phyloP scores from a whole-genome alignment of 2,329 filamentous ascomycete species.

The Fusarium abutilonis region DNA sequence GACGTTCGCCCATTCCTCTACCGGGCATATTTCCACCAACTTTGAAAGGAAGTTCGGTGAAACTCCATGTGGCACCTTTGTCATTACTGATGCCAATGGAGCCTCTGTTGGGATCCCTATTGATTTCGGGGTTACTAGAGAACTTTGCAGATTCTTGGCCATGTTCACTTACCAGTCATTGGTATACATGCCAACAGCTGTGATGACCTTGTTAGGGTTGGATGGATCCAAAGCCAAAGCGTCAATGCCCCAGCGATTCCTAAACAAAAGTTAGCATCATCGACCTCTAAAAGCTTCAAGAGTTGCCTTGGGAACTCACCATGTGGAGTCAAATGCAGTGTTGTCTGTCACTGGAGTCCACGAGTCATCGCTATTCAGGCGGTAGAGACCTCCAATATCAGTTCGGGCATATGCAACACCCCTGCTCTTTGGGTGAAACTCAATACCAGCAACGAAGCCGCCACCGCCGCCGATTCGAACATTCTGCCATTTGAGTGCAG shows the following conservation, averaged over 20 bases:
- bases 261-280: constrained; percentile 32
- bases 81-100: constrained; percentile 65
- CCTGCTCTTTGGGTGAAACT: constrained; percentile 35
- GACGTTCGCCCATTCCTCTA: constrained; percentile 66
- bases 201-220: constrained; percentile 61
- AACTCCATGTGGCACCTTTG: constrained; percentile 62
- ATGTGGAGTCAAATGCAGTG: constrained; percentile 20
- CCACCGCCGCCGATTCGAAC: constrained; percentile 34
- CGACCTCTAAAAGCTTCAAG: too few relatives aligned
- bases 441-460: constrained; percentile 30
- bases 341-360: constrained; percentile 33
- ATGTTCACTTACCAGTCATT: constrained; percentile 54
- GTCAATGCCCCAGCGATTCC: constrained; percentile 67
- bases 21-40: constrained; percentile 71
- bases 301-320: constrained; percentile 8
- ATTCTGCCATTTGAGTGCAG: constrained; percentile 33
- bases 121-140: rapidly evolving
- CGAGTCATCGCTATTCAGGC: constrained; percentile 34
- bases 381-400: constrained; percentile 35
- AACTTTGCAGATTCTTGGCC: rapidly evolving
- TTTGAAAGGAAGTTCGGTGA: constrained; percentile 64
- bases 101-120: constrained; percentile 63
- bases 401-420: constrained; percentile 33
- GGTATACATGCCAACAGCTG: constrained; percentile 68
- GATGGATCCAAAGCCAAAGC: constrained; percentile 65